A percentile compares a stretch with the other conserved stretches of the same genome.
Evolutionary conservation across 2,329 filamentous ascomycete genomes (phyloP).

Genomic region (Cadophora sp.): DNA sequence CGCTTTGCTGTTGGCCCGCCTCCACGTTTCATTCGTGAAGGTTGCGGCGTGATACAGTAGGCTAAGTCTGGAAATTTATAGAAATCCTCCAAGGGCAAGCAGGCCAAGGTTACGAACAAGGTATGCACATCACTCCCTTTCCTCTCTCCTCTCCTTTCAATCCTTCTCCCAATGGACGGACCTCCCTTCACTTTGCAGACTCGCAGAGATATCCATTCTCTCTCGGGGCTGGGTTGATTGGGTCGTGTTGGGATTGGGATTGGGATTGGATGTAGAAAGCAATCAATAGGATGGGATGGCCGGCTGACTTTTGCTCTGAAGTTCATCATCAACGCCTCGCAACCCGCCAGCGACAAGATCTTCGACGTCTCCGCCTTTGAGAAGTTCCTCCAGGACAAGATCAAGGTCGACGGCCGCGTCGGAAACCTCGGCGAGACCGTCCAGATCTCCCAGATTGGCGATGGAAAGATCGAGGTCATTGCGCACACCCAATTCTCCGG

Average conservation of each 20-base stretch:
- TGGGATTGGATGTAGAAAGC: neutral
- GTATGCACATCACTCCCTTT: slow-evolving; percentile 31
- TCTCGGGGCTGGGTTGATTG: neutral
- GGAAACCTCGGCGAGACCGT: slow-evolving; percentile 97
- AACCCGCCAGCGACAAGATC: slow-evolving; percentile 99
- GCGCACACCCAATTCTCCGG: slow-evolving; percentile 98
- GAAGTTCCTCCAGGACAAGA: slow-evolving; percentile 99
- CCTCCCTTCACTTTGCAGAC: neutral
- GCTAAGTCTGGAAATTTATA: slow-evolving; percentile 74
- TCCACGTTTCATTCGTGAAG: slow-evolving; percentile 47
- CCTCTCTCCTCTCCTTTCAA: neutral
- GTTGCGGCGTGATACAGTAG: slow-evolving; percentile 82
- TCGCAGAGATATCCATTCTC: neutral
- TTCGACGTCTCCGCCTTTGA: slow-evolving; percentile 99
- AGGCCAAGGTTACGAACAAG: slow-evolving; percentile 71
- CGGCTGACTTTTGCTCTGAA: slow-evolving; percentile 47
- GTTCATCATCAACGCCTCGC: slow-evolving; percentile 99
- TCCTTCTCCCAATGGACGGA: neutral
- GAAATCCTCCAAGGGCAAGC: slow-evolving; percentile 69
- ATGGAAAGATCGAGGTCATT: slow-evolving; percentile 98
- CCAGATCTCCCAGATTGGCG: slow-evolving; percentile 86
- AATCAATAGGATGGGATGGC: no score
- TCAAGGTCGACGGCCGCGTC: slow-evolving; percentile 99
- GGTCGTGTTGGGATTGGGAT: no score
- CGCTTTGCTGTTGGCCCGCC: slow-evolving; percentile 92